These are phyloP conservation scores for Metahyphopichia silvanorum DNA, from an alignment of 805 yeast genomes.

Conservation along the genomic window DNA sequence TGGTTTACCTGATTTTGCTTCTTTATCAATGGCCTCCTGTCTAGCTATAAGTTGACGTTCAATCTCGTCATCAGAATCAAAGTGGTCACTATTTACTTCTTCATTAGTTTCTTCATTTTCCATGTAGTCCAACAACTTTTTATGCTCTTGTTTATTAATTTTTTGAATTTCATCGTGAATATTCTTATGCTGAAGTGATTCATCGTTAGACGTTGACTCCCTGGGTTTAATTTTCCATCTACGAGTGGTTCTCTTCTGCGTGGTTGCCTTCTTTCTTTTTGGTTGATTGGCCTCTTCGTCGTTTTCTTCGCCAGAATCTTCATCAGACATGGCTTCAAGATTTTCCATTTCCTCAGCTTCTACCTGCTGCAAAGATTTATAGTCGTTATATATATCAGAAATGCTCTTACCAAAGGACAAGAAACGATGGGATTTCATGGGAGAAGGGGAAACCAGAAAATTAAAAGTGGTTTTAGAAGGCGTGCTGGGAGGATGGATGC, in stretches of 20 bases:
- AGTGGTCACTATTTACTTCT: conserved; percentile 9
- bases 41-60: conserved; percentile 2
- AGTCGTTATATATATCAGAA: conserved; percentile 47
- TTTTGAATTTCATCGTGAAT: conserved; percentile 40
- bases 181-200: conserved; percentile 32
- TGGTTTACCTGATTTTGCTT: conserved; percentile 12
- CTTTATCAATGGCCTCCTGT: not conserved
- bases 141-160: conserved; percentile 24
- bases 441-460: conserved; percentile 46
- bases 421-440: conserved; percentile 34
- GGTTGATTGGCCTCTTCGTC: conserved; percentile 8
- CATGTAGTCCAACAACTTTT: conserved; percentile 18
- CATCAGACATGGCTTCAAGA: conserved; percentile 8
- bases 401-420: conserved; percentile 27
- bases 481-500: conserved; percentile 4
- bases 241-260: conserved; percentile 52
- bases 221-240: conserved; percentile 48
- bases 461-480: conserved; percentile 11
- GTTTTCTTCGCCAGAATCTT: conserved; percentile 5
- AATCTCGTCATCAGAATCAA: conserved; percentile 13
- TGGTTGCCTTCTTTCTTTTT: conserved; percentile 30
- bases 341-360: conserved; percentile 10
- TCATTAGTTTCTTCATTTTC: conserved; percentile 14
- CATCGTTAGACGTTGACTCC: conserved; percentile 17
- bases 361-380: conserved; percentile 28